Evolutionary conservation across 345 rosid genomes (phyloP).

Genomic region (Sonneratia alba): DNA sequence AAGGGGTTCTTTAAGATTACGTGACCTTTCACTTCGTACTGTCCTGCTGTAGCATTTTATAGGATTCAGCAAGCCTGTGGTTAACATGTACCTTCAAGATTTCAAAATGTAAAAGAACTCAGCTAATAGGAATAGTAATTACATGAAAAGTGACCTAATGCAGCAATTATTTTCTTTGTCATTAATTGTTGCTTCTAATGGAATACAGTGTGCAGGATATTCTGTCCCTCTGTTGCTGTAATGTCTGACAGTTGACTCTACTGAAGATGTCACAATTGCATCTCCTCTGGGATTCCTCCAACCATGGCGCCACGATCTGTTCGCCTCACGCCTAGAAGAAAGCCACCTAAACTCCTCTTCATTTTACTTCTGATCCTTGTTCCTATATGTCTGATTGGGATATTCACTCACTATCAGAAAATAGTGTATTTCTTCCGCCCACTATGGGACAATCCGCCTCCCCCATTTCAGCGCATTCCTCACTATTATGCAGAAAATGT

Average conservation of each 20-base stretch:
- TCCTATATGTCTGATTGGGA: constrained; percentile 40
- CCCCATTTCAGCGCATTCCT: constrained; percentile 54
- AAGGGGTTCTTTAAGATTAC: not conserved
- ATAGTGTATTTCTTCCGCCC: constrained; percentile 72
- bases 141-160: not conserved
- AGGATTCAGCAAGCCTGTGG: not conserved
- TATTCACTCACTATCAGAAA: constrained; percentile 32
- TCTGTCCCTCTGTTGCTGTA: not conserved
- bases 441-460: constrained; percentile 81
- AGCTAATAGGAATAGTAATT: not conserved
- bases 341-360: constrained; percentile 24
- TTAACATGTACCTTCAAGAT: not conserved
- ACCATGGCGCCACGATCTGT: constrained; percentile 39
- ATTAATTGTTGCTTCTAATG: not conserved
- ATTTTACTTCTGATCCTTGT: constrained; percentile 34
- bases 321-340: constrained; percentile 26
- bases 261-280: not conserved
- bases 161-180: not conserved
- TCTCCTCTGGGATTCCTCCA: not conserved
- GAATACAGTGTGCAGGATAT: not conserved
- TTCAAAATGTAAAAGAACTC: not conserved
- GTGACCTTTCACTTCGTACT: not conserved
- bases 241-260: not conserved
- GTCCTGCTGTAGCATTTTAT: not conserved
- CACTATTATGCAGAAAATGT: constrained; percentile 94